These are phyloP conservation scores for Balakata baccata DNA, from an alignment of 345 rosid genomes.

Conservation along the genomic window DNA sequence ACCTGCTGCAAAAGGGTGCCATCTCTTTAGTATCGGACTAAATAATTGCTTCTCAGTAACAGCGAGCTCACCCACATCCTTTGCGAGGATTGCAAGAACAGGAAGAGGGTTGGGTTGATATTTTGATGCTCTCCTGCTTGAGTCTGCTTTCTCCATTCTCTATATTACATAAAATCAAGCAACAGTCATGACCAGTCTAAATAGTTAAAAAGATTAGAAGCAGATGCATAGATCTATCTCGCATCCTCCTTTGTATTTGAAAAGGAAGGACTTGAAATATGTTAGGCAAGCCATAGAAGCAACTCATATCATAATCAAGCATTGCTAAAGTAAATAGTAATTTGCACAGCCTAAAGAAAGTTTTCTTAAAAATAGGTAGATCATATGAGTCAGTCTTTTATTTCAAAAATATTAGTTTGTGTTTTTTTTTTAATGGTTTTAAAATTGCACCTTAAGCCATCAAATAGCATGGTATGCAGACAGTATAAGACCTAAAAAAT, in stretches of 20 bases:
- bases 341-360: neutral
- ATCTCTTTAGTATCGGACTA: slow-evolving; percentile 87
- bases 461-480: neutral
- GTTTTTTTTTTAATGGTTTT: neutral
- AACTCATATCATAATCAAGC: neutral
- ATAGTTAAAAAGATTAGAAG: too few relatives aligned
- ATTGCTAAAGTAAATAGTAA: neutral
- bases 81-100: slow-evolving; percentile 88
- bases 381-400: neutral
- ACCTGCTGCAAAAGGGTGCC: slow-evolving; percentile 99
- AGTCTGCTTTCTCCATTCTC: slow-evolving; percentile 98
- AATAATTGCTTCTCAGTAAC: slow-evolving; percentile 68
- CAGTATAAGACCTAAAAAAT: neutral
- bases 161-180: slow-evolving; percentile 24
- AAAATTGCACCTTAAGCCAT: neutral
- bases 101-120: slow-evolving; percentile 80
- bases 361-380: neutral
- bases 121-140: slow-evolving; percentile 89
- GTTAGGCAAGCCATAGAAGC: neutral
- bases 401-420: neutral
- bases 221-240: neutral
- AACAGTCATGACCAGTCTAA: slow-evolving; percentile 17
- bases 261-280: slow-evolving; percentile 4
- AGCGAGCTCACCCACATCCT: slow-evolving; percentile 91
- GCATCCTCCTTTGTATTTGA: neutral